Evolutionary conservation across 805 yeast genomes (phyloP), one percentile per base, ranked within the genome.

Genomic region (Ogataea trehalophila): DNA sequence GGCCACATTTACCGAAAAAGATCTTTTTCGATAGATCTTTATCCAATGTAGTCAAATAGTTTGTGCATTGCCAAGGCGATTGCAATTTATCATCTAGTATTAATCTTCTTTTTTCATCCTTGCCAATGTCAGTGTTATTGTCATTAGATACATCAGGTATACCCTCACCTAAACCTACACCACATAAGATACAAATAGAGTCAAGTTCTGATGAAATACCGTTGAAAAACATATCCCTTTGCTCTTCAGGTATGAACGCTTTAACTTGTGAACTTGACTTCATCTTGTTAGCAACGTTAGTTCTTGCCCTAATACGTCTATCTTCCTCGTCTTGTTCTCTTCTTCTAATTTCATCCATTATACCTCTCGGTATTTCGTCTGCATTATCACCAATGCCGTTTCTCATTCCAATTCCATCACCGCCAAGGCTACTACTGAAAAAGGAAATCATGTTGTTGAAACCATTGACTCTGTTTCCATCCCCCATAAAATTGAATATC

Each of bases 1-100:
- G 97, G 0, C 96, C 96, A 70, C 97, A 89, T 37, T 68, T 65
- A 0, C 87, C 76, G 17, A 75, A 73, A 58, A 83, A 89, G 2
- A 85, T 76, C 50, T 89, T 74, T 56, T 73, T 79, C 0, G 91
- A 83, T 33, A 86, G 67, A 46, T 77, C 83, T 17, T 68, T 57
- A 57, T 87, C 95, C 0, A 70, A 68, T 11, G 70, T 72, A 0
- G 83, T 74, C n/a, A 82, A 67, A 26, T 69, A 66, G 15, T 65
- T 60, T 15, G 71, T 54, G 35, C 83, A 77, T 55, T 79, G 84
- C 76, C 84, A 86, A 2, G 94, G 92, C 2, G 91, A 86, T 51
- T 33, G 61, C 54, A 62, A 68, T 26, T 52, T 57, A 20, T 54
- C 57, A 31, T 49, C 48, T 7, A 55, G 38, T 56, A 50, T 65